These are phyloP conservation scores for Rhynchosporium graminicola DNA, from an alignment of 2,329 filamentous ascomycete genomes.

Conservation along the genomic window DNA sequence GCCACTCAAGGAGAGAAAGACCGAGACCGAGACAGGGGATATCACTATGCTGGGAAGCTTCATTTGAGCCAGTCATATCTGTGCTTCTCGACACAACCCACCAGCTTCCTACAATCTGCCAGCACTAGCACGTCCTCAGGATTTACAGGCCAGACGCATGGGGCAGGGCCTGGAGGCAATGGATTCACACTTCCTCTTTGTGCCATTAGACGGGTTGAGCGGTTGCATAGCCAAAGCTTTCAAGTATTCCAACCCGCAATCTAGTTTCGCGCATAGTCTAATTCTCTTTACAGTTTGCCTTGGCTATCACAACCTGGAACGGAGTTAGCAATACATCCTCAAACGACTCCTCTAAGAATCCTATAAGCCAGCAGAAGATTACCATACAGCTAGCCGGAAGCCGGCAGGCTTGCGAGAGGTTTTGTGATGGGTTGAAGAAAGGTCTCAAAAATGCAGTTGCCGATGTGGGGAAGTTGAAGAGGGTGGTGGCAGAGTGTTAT, in stretches of 20 bases:
- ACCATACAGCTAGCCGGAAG: slow-evolving; percentile 90
- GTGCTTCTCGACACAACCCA: slow-evolving; percentile 92
- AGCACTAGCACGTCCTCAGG: slow-evolving; percentile 77
- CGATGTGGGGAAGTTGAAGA: slow-evolving; percentile 81
- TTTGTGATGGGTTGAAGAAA: slow-evolving; percentile 93
- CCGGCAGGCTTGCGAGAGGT: slow-evolving; percentile 85
- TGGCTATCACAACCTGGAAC: slow-evolving; percentile 96
- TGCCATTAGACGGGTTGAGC: slow-evolving; percentile 86
- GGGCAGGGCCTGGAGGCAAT: slow-evolving; percentile 89
- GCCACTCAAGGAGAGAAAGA: slow-evolving; percentile 70
- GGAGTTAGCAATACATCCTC: slow-evolving; percentile 57
- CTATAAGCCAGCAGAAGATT: slow-evolving; percentile 72
- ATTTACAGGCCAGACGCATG: slow-evolving; percentile 91
- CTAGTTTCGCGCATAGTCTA: slow-evolving; percentile 25
- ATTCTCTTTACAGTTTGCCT: slow-evolving; percentile 64
- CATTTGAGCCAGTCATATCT: slow-evolving; percentile 93
- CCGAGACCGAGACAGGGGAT: slow-evolving; percentile 66
- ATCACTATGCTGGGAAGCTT: slow-evolving; percentile 87
- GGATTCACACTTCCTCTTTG: slow-evolving; percentile 94
- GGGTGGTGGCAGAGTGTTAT: slow-evolving; percentile 82
- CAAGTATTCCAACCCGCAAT: slow-evolving; percentile 48
- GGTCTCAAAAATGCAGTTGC: slow-evolving; percentile 84
- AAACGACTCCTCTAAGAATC: slow-evolving; percentile 48
- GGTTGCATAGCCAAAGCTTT: slow-evolving; percentile 89
- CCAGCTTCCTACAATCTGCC: slow-evolving; percentile 80